phyloP scores from a whole-genome alignment of 2,329 filamentous ascomycete species.

The Coniosporium tulheliwenetii region DNA sequence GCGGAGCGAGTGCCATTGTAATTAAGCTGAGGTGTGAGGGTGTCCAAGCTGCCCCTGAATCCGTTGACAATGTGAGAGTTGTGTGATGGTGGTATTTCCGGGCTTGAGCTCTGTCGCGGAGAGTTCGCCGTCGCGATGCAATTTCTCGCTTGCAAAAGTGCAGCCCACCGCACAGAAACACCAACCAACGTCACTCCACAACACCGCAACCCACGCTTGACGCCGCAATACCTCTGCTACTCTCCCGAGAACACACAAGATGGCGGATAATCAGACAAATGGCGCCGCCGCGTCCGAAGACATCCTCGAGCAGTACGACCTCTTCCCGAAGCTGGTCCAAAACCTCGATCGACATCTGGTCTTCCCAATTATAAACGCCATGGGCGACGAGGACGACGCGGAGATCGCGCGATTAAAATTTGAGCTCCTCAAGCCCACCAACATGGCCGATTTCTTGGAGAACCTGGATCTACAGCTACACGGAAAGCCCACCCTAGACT shows the following conservation, averaged over 20 bases:
- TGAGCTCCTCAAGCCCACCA: constrained; percentile 86
- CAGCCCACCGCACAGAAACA: neutral
- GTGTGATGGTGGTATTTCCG: too few species aligned
- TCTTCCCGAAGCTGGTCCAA: constrained; percentile 77
- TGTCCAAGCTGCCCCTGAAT: too few species aligned
- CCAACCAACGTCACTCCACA: neutral
- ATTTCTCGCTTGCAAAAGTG: neutral
- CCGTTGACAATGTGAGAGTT: too few species aligned
- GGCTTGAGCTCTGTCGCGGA: neutral
- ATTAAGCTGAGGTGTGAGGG: too few species aligned
- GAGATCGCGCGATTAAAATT: constrained; percentile 80
- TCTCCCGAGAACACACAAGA: constrained; percentile 13
- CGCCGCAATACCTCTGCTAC: neutral
- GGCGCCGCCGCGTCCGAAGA: constrained; percentile 30
- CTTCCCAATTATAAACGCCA: constrained; percentile 90
- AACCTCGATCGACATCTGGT: constrained; percentile 93
- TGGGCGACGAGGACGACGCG: constrained; percentile 54
- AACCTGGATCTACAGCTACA: constrained; percentile 83
- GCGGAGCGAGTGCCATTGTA: constrained; percentile 18
- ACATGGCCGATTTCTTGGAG: constrained; percentile 98
- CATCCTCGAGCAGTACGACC: constrained; percentile 56
- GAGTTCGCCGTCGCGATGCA: neutral
- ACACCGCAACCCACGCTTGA: neutral
- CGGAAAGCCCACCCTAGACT: constrained; percentile 61
- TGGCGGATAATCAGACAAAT: constrained; percentile 36